Evolutionary conservation across 2,329 filamentous ascomycete species (phyloP).

Genomic region (Phyllosticta citriasiana): DNA sequence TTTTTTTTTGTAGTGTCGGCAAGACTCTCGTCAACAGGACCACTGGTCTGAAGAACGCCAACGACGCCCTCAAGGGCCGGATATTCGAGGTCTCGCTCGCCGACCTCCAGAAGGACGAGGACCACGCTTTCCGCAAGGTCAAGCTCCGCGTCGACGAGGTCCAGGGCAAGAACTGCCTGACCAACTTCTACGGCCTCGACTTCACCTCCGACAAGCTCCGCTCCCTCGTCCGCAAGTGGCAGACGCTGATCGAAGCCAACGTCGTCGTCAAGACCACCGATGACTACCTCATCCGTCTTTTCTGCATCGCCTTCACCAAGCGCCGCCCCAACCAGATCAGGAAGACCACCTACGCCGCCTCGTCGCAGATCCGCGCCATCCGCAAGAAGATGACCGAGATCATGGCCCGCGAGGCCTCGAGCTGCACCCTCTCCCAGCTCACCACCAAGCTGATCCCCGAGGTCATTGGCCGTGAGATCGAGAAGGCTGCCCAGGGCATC

Average conservation of each 20-base stretch:
- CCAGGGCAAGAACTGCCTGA: slow-evolving; percentile 99
- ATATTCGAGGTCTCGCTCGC: slow-evolving; percentile 98
- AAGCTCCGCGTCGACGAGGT: slow-evolving; percentile 98
- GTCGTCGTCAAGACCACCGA: slow-evolving; percentile 99
- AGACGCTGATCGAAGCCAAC: slow-evolving; percentile 98
- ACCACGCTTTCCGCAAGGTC: slow-evolving; percentile 99
- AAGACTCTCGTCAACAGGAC: slow-evolving; percentile 99
- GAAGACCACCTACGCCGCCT: slow-evolving; percentile 98
- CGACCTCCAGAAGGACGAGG: slow-evolving; percentile 99
- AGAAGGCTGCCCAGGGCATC: slow-evolving; percentile 99
- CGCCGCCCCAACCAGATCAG: slow-evolving; percentile 98
- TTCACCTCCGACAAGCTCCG: slow-evolving; percentile 99
- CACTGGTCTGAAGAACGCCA: slow-evolving; percentile 99
- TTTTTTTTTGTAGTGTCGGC: slow-evolving; percentile 62
- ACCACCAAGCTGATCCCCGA: slow-evolving; percentile 98
- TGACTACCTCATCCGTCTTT: slow-evolving; percentile 97
- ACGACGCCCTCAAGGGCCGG: slow-evolving; percentile 96
- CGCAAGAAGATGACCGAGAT: slow-evolving; percentile 99
- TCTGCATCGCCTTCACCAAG: slow-evolving; percentile 99
- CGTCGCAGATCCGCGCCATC: slow-evolving; percentile 95
- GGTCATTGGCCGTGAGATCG: slow-evolving; percentile 98
- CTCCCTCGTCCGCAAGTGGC: slow-evolving; percentile 99
- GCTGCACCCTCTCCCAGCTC: slow-evolving; percentile 90
- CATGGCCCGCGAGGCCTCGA: slow-evolving; percentile 89
- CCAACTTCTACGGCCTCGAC: slow-evolving; percentile 99